Evolutionary conservation across 2,329 filamentous ascomycete species (phyloP).

Genomic region (Fusarium sp.): DNA sequence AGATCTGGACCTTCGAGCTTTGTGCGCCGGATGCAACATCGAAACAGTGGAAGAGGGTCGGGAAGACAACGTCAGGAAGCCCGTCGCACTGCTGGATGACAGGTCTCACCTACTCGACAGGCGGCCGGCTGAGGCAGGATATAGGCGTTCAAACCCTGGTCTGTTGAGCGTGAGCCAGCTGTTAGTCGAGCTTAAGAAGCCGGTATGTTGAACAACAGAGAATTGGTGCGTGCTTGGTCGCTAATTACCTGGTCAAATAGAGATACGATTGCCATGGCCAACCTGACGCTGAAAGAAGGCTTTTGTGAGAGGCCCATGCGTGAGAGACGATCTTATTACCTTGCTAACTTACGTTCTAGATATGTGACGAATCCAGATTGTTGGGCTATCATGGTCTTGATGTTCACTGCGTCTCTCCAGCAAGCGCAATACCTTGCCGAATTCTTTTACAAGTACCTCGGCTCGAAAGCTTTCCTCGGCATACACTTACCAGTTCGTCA

Average conservation of each 20-base stretch:
- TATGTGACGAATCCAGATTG: conserved; percentile 8
- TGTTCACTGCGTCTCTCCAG: neutral
- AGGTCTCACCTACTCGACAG: neutral
- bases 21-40: neutral
- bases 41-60: neutral
- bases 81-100: conserved; percentile 4
- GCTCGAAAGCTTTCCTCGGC: neutral
- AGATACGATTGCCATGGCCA: neutral
- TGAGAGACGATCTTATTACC: neutral
- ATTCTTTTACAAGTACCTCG: conserved; percentile 12
- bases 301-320: neutral
- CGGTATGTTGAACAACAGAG: neutral
- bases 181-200: neutral
- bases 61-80: rapidly evolving
- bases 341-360: neutral
- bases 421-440: neutral
- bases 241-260: neutral
- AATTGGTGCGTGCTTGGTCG: neutral
- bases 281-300: neutral
- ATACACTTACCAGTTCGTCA: neutral
- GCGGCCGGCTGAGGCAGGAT: neutral
- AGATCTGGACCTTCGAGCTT: neutral
- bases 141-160: neutral
- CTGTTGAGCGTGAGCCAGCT: neutral
- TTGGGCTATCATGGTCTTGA: neutral